Base-by-base conservation (phyloP, 1,284 basidiomycete species). In the Leccinum fuscescens region DNA sequence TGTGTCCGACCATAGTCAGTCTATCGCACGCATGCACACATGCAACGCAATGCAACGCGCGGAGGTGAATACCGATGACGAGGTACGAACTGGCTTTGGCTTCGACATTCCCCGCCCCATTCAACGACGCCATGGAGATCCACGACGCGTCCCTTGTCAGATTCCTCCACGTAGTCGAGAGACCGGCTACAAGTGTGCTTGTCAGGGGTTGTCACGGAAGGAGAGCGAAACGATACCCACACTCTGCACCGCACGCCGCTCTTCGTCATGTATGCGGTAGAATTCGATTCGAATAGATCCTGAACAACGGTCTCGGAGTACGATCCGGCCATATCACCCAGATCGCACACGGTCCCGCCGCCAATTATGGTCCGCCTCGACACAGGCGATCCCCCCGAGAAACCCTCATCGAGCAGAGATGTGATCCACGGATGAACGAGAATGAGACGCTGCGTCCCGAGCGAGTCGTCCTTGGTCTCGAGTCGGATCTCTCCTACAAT, bases 81-180 rank as follows among this genome's bases (percentile, higher is more conserved):
- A 44, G 14, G 44, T 35, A 55, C 63, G 12, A 12, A 71, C 69
- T 53, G 65, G 24, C 67, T 66, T 17, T 49, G 44, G 14, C 49
- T 50, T 39, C 58, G 37, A 27, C 17, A n/a, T 24, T 63, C 2
- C 22, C 3, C 3, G 4, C 57, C 55, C 3, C 33, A 49, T 42
- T 69, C 46, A 1, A 58, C 55, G 27, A 59, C 52, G 24, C 59
- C 62, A 4, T 61, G 55, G 20, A 55, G 39, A 53, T 56, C 62
- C 31, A 60, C 52, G 0, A 6, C 27, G 3, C 31, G 37, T 24
- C 35, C 58, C 15, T 22, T n/a, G 24, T n/a, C 49, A 27, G 35
- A 57, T 42, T 50, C 56, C 9, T 63, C 59, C 49, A 58, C 7
- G 35, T 50, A 44, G n/a, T 60, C 64, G 6, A 58, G 15, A 50